phyloP scores from a whole-genome alignment of 225 moss, liverwort and hornwort species.

The Sphagnum tenellum region DNA sequence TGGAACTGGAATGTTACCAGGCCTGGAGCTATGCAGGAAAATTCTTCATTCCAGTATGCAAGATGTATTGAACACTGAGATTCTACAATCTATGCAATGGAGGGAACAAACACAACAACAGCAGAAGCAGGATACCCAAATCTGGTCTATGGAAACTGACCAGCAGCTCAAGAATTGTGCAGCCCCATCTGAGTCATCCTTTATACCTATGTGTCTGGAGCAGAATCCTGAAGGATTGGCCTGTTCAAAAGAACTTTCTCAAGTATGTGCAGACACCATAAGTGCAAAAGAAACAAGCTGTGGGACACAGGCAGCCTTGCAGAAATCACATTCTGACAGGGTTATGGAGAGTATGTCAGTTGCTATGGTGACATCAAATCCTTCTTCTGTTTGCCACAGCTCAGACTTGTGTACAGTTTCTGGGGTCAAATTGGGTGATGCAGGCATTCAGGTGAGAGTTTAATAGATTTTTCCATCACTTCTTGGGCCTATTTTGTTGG shows the following conservation, averaged over 20 bases:
- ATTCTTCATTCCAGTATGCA: not conserved
- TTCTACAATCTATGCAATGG: not conserved
- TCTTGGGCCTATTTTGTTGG: not conserved
- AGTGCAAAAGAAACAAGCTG: not conserved
- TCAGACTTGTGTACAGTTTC: not conserved
- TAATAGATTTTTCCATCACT: not conserved
- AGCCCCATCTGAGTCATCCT: not conserved
- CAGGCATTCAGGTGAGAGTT: conserved; percentile 1
- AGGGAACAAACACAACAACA: not conserved
- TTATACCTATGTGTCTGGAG: not conserved
- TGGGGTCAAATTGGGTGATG: no score
- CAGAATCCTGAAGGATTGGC: not conserved
- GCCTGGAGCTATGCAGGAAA: conserved; percentile 1
- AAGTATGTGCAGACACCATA: not conserved
- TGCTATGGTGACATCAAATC: not conserved
- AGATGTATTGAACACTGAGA: not conserved
- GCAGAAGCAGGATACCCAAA: not conserved
- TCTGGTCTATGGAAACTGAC: not conserved
- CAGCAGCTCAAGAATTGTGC: not conserved
- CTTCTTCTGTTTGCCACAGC: not conserved
- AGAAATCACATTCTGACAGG: not conserved
- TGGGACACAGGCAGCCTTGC: not conserved
- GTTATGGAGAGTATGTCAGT: not conserved
- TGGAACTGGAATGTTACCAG: not conserved
- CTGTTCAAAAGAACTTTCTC: not conserved